These are phyloP conservation scores for Mycena alexandri DNA, from an alignment of 768 basidiomycete species.

Conservation along the genomic window DNA sequence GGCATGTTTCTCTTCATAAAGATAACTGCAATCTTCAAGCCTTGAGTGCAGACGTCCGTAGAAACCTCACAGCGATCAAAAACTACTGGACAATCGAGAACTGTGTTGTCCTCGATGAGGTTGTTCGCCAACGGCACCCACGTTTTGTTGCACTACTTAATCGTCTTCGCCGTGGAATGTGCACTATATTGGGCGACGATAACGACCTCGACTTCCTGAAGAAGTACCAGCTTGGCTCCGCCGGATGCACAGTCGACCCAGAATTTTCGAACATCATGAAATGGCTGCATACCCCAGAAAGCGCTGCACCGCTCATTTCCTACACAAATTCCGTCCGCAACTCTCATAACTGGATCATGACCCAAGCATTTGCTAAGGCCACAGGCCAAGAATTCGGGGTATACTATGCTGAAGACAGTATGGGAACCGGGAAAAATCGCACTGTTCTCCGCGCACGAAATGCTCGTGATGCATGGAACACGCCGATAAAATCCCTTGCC, in stretches of 20 bases:
- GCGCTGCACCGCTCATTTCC: constrained; percentile 29
- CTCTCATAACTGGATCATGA: constrained; percentile 31
- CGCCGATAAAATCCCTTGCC: constrained; percentile 24
- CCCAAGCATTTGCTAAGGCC: constrained; percentile 27
- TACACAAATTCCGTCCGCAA: constrained; percentile 33
- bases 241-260: not conserved
- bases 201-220: constrained; percentile 28
- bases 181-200: constrained; percentile 24
- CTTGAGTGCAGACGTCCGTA: constrained; percentile 9
- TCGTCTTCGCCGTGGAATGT: constrained; percentile 28
- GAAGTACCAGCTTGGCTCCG: constrained; percentile 13
- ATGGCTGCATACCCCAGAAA: constrained; percentile 21
- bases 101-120: constrained; percentile 34
- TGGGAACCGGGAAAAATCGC: not conserved
- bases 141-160: constrained; percentile 18
- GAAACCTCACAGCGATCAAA: constrained; percentile 27
- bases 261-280: constrained; percentile 2
- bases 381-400: constrained; percentile 22
- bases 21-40: constrained; percentile 17
- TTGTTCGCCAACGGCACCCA: constrained; percentile 30
- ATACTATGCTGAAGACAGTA: constrained; percentile 27
- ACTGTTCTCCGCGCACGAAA: constrained; percentile 11
- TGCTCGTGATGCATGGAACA: constrained; percentile 36
- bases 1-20: not conserved
- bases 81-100: constrained; percentile 26